Evolutionary conservation across 495 filamentous ascomycete species (phyloP), one percentile per base, ranked within the genome.

Genomic region (Annulohypoxylon maeteangense): DNA sequence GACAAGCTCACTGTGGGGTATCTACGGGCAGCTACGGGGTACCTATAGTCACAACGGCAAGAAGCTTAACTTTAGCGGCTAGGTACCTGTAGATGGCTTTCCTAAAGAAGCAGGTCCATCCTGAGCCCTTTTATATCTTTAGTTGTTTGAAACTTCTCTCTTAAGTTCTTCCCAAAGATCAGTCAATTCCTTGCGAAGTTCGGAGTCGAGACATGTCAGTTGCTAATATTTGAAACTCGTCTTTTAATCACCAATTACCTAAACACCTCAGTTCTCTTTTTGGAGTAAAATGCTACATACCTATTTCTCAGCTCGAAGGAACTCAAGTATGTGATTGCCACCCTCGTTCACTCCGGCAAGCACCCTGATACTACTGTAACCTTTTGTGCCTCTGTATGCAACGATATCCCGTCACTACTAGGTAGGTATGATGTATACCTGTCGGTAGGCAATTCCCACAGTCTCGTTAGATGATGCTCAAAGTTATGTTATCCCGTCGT

Each of bases 21-120:
- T 36, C 12, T 44, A 57, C 22, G 23, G 4, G 22, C 11, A 53
- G 53, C 53, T 71, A 64, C 53, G 63, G 68, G 69, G 69, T 67
- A 56, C 47, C 25, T 54, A 25, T 32, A 22, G 54, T 34, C 31
- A 54, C 22, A 18, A 23, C 45, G 59, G 45, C 25, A 57, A 40
- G 36, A 44, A 32, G 23, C 61, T 64, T 31, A 20, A 42, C 34
- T 25, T 31, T 51, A 48, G 60, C 42, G 20, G 44, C 5, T 66
- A 65, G 40, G 16, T 20, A 14, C 36, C 25, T 61, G 5, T 11
- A 48, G n/a, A 57, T 18, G 47, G 50, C 50, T 69, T 20, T 58
- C 66, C 53, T 10, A 63, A 64, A 34, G 1, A 64, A 50, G 45
- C 34, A 62, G 40, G 65, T 62, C 50, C 47, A 62, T 31, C 64